Evolutionary conservation across 768 basidiomycete species (phyloP).

Genomic region (Suillus alpinus): DNA sequence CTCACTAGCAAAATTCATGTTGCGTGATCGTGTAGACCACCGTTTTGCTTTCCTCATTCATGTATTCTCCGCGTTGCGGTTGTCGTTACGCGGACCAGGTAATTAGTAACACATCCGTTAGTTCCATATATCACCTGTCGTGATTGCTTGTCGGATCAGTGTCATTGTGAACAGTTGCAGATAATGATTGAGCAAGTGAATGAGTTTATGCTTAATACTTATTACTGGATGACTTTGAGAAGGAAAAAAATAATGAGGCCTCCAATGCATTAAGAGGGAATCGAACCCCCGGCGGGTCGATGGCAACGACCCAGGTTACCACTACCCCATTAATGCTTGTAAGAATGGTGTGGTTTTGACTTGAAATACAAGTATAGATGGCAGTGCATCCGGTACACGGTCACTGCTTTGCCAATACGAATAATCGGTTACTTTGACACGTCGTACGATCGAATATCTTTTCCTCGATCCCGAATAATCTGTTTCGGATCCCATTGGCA

Average conservation of each 20-base stretch:
- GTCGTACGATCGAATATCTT: conserved; percentile 2
- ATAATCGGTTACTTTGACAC: background rate
- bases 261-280: conserved; percentile 73
- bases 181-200: background rate
- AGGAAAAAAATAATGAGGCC: too few species aligned
- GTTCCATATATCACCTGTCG: background rate
- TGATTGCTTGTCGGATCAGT: background rate
- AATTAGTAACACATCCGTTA: background rate
- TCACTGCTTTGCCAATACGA: background rate
- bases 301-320: conserved; percentile 35
- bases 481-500: background rate
- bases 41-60: conserved; percentile 10
- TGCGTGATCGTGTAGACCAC: conserved; percentile 75
- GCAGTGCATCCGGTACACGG: background rate
- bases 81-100: background rate
- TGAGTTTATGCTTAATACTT: background rate
- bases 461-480: background rate
- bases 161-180: background rate
- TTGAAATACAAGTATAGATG: too few species aligned
- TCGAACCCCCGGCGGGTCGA: conserved; percentile 77
- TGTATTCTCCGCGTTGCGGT: conserved; percentile 7
- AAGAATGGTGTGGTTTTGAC: accelerated
- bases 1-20: conserved; percentile 89
- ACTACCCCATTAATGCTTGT: conserved; percentile 31
- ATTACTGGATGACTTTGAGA: too few species aligned